Evolutionary conservation across 345 rosid species (phyloP).

Genomic region (Psidium friedrichsthalianum): DNA sequence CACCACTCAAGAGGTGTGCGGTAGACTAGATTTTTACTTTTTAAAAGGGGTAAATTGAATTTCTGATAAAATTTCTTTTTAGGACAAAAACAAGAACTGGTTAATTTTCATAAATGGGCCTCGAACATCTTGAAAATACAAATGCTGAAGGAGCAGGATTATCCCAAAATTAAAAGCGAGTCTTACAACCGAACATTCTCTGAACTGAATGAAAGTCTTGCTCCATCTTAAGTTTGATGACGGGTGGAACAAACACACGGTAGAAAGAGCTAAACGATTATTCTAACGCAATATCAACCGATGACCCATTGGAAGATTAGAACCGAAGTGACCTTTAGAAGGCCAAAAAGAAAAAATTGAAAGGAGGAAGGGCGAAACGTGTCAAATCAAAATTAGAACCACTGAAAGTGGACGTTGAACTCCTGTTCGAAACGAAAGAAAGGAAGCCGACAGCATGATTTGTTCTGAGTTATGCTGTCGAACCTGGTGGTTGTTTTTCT

Average conservation of each 20-base stretch:
- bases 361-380: neutral
- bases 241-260: neutral
- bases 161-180: neutral
- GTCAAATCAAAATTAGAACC: neutral
- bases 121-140: too few relatives aligned
- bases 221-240: neutral
- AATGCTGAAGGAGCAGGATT: neutral
- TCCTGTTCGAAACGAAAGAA: neutral
- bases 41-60: too few relatives aligned
- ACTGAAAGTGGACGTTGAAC: neutral
- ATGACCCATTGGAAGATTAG: neutral
- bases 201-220: neutral
- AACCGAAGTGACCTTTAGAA: neutral
- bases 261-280: neutral
- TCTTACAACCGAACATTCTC: neutral
- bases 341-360: too few relatives aligned
- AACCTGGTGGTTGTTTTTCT: neutral
- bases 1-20: too few relatives aligned
- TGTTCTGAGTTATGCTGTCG: neutral
- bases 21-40: too few relatives aligned
- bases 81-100: too few relatives aligned
- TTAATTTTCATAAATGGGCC: too few relatives aligned
- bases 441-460: neutral
- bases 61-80: too few relatives aligned
- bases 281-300: neutral